Evolutionary conservation across 2,329 filamentous ascomycete genomes (phyloP).

Genomic region (Arthrobotrys conoides): DNA sequence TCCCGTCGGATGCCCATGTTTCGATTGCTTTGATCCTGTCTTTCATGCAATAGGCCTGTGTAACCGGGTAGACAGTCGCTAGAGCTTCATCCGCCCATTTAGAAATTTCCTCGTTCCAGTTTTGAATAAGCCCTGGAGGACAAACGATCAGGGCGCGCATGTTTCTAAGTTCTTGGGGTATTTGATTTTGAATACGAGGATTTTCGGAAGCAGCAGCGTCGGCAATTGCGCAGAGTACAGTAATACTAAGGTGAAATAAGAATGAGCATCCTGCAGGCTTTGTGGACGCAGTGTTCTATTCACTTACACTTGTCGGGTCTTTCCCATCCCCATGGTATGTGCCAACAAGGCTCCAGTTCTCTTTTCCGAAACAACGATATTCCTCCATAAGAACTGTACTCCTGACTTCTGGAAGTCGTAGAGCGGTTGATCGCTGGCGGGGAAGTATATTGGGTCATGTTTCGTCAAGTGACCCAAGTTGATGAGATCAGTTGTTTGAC

Average conservation of each 20-base stretch:
- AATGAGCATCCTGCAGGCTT: background rate
- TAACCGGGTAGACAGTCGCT: slow-evolving; percentile 68
- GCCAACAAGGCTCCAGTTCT: slow-evolving; percentile 63
- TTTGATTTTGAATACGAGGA: slow-evolving; percentile 73
- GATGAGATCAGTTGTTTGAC: slow-evolving; percentile 39
- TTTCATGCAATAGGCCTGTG: slow-evolving; percentile 74
- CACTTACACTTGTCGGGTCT: slow-evolving; percentile 85
- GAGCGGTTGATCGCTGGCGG: slow-evolving; percentile 66
- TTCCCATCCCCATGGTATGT: slow-evolving; percentile 85
- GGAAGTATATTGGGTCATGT: slow-evolving; percentile 61
- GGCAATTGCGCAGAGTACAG: slow-evolving; percentile 81
- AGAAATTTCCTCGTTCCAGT: slow-evolving; percentile 84
- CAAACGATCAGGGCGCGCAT: slow-evolving; percentile 81
- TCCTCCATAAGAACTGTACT: slow-evolving; percentile 89
- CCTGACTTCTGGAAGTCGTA: slow-evolving; percentile 86
- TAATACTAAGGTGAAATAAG: slow-evolving; percentile 71
- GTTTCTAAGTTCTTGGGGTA: slow-evolving; percentile 76
- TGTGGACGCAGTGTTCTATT: background rate
- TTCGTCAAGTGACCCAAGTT: slow-evolving; percentile 62
- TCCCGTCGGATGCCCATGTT: slow-evolving; percentile 76
- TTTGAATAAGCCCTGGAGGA: slow-evolving; percentile 80
- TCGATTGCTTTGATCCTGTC: slow-evolving; percentile 70
- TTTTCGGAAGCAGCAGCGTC: slow-evolving; percentile 76
- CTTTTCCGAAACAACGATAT: slow-evolving; percentile 72
- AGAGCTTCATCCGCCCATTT: slow-evolving; percentile 71